Evolutionary conservation across 352 stramenopile genomes (phyloP).

Genomic region (Phytophthora meadii): DNA sequence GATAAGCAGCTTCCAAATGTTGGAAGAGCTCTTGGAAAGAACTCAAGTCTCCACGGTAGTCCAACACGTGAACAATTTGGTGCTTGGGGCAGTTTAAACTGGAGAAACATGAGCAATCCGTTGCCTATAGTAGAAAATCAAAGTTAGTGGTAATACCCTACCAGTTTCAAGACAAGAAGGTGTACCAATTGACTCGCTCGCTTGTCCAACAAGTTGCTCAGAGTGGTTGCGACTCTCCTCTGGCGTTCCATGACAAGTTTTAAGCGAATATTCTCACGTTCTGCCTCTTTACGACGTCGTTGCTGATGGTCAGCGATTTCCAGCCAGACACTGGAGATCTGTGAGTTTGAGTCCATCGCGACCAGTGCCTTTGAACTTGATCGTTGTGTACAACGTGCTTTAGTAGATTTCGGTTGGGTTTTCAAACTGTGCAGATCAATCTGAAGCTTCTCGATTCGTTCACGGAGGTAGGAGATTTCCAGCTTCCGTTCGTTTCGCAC

Average conservation of each 20-base stretch:
- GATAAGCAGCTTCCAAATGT: constrained; percentile 24
- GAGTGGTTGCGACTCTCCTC: constrained; percentile 40
- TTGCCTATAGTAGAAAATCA: constrained; percentile 9
- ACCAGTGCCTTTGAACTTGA: constrained; percentile 2
- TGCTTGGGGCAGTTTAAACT: constrained; percentile 15
- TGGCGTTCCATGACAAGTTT: constrained; percentile 51
- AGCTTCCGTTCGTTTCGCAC: constrained; percentile 39
- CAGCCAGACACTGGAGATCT: constrained; percentile 29
- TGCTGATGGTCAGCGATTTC: constrained; percentile 31
- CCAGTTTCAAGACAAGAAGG: not conserved
- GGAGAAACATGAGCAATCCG: constrained; percentile 22
- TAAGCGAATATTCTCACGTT: constrained; percentile 43
- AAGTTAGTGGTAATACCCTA: not conserved
- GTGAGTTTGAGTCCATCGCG: not conserved
- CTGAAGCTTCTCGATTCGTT: constrained; percentile 40
- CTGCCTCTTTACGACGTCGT: constrained; percentile 24
- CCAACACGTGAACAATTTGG: constrained; percentile 19
- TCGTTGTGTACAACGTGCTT: not conserved
- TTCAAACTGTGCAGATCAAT: constrained; percentile 37
- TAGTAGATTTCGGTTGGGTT: not conserved
- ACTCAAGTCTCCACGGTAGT: constrained; percentile 18
- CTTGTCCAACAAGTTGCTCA: constrained; percentile 45
- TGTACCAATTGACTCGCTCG: constrained; percentile 31
- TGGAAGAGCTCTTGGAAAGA: constrained; percentile 26
- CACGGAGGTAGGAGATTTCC: constrained; percentile 51